Evolutionary conservation across 192 early-diverging fungal species (phyloP), one percentile per base, ranked within the genome.

Genomic region (Coemansia sp.): DNA sequence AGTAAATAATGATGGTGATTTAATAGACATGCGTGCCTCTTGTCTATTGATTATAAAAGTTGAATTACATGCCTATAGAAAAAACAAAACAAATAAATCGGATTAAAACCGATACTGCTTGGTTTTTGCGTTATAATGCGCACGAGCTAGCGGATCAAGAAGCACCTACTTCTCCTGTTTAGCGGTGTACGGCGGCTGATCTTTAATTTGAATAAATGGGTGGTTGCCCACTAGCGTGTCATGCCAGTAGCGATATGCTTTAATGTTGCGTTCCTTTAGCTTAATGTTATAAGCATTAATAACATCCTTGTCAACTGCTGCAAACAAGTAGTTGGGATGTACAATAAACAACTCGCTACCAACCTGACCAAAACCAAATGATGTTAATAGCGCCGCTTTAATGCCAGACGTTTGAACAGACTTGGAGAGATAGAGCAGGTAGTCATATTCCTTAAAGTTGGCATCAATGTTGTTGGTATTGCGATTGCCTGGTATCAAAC

Each of bases 401-500:
- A 88, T 77, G 17, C 86, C 86, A 57, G 82, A 65, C 9, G 86
- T 90, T 48, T 86, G 80, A 49, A 90, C 81, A 5, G 84, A 67
- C 53, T 74, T 80, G 42, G 86, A 89, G 14, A 89, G 89, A 74
- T 92, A 97, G 24, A 93, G 59, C 40, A 90, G 75, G 69, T 93
- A 82, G 57, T 92, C 88, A 64, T 84, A 94, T 59, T 89, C 73
- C 39, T 78, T 66, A 58, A 97, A 82, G 1, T 85, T 73, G 39
- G 79, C 78, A 47, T 59, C 65, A 42, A 76, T 66, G 25, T 76
- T 69, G 49, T 76, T 63, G 0, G 73, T 67, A 60, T 97, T 93
- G 63, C 93, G 90, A 80, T 97, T 97, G 44, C 94, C 94, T 15
- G 93, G 94, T 50, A 95, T 82, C 38, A 93, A 75, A 58, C 94